Conservation (phyloP, 169 alveolate genomes). For the Cystoisospora suis region DNA sequence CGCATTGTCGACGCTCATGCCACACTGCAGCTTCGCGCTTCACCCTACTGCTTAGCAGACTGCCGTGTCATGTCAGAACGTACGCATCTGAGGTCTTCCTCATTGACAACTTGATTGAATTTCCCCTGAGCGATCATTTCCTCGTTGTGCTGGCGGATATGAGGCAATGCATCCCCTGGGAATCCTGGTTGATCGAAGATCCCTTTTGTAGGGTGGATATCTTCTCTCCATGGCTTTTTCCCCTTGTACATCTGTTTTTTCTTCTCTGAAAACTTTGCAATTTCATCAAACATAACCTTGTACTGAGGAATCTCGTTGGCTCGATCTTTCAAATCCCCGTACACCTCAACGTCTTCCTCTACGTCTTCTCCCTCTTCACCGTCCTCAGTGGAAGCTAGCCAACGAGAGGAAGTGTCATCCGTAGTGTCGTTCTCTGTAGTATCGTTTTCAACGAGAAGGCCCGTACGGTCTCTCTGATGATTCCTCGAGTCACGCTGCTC, state of each 20-base stretch:
- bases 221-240: slow-evolving; percentile 6
- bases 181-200: slow-evolving; percentile 19
- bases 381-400: too few species aligned
- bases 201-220: slow-evolving; percentile 10
- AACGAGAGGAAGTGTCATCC: too few species aligned
- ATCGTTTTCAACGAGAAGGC: too few species aligned
- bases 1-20: too few species aligned
- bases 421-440: too few species aligned
- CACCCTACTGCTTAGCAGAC: too few species aligned
- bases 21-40: too few species aligned
- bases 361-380: not conserved
- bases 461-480: too few species aligned
- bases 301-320: not conserved
- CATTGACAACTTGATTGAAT: not conserved
- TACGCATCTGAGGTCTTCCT: slow-evolving; percentile 5
- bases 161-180: slow-evolving; percentile 12
- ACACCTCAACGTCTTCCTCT: not conserved
- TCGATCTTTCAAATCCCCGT: not conserved
- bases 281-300: not conserved
- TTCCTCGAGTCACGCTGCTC: too few species aligned
- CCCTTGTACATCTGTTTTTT: slow-evolving; percentile 19
- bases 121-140: not conserved
- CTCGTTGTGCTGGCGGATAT: slow-evolving; percentile 15
- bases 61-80: too few species aligned
- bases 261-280: not conserved